phyloP scores from a whole-genome alignment of 345 rosid genomes.

The Populus alba region DNA sequence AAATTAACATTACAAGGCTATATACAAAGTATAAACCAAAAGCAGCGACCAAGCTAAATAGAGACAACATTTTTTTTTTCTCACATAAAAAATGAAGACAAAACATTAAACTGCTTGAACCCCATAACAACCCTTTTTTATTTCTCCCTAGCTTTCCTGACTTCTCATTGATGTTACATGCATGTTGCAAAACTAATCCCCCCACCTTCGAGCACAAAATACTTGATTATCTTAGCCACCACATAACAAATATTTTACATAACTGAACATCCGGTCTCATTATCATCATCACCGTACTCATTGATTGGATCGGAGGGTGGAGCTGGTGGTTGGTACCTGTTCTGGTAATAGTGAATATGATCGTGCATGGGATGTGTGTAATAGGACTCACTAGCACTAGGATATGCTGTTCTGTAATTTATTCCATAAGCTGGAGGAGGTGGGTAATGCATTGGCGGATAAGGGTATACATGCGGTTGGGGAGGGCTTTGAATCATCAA shows the following conservation, averaged over 20 bases:
- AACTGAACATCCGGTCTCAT: conserved; percentile 43
- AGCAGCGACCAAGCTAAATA: conserved; percentile 1
- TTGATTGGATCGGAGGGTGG: conserved; percentile 33
- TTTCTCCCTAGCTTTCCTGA: background rate
- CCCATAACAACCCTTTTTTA: background rate
- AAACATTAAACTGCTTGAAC: conserved; percentile 1
- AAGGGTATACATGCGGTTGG: conserved; percentile 27
- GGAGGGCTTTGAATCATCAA: conserved; percentile 31
- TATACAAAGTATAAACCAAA: background rate
- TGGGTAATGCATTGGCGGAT: conserved; percentile 25
- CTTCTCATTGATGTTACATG: background rate
- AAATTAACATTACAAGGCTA: background rate
- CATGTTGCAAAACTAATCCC: conserved; percentile 7
- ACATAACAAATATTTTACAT: conserved; percentile 28
- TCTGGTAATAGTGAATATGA: conserved; percentile 12
- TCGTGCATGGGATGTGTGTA: conserved; percentile 30
- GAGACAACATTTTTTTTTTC: too few relatives aligned
- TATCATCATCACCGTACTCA: conserved; percentile 12
- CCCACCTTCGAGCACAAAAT: background rate
- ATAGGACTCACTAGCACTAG: conserved; percentile 28
- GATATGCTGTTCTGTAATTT: conserved; percentile 50
- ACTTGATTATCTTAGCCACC: background rate
- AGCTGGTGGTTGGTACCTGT: conserved; percentile 23
- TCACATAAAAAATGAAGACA: background rate
- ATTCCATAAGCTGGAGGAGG: conserved; percentile 43